phyloP scores from a whole-genome alignment of 768 basidiomycete genomes.

The Pulveroboletus frians region DNA sequence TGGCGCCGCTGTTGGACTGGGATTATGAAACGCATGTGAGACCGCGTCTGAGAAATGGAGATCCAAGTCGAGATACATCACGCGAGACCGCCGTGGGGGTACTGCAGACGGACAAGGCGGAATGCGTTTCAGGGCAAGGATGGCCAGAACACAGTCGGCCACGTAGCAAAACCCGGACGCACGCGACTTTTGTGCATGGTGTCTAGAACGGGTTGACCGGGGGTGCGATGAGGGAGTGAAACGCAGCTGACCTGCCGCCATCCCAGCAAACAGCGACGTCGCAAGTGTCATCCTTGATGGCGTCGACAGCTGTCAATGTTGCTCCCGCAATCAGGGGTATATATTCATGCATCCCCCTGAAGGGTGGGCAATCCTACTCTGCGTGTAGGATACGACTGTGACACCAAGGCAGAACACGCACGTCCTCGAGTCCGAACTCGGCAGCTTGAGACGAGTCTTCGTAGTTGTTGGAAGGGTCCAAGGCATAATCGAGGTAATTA shows the following conservation, averaged over 20 bases:
- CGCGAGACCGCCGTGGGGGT: conserved; percentile 43
- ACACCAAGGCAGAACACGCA: conserved; percentile 22
- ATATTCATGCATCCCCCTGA: conserved; percentile 64
- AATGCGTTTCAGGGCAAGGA: conserved; percentile 59
- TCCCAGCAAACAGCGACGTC: conserved; percentile 85
- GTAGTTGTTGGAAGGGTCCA: conserved; percentile 33
- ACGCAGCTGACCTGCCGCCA: conserved; percentile 63
- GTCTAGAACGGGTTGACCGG: conserved; percentile 38
- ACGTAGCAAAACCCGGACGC: conserved; percentile 95
- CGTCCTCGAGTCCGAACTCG: conserved; percentile 60
- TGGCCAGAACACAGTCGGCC: conserved; percentile 79
- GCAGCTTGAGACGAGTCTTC: conserved; percentile 15
- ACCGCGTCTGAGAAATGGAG: conserved; percentile 90
- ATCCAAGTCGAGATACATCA: conserved; percentile 92
- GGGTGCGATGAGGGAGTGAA: not conserved
- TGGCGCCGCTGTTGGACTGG: conserved; percentile 30
- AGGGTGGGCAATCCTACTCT: conserved; percentile 76
- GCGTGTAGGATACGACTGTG: not conserved
- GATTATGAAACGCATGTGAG: conserved; percentile 62
- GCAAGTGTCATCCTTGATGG: conserved; percentile 45
- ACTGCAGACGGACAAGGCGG: conserved; percentile 13
- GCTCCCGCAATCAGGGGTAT: conserved; percentile 71
- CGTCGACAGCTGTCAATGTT: conserved; percentile 64
- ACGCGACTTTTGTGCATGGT: conserved; percentile 73
- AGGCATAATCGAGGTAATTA: conserved; percentile 62